These are phyloP conservation scores for Biscogniauxia sp. DNA, from an alignment of 2,329 filamentous ascomycete genomes.

Conservation along the genomic window DNA sequence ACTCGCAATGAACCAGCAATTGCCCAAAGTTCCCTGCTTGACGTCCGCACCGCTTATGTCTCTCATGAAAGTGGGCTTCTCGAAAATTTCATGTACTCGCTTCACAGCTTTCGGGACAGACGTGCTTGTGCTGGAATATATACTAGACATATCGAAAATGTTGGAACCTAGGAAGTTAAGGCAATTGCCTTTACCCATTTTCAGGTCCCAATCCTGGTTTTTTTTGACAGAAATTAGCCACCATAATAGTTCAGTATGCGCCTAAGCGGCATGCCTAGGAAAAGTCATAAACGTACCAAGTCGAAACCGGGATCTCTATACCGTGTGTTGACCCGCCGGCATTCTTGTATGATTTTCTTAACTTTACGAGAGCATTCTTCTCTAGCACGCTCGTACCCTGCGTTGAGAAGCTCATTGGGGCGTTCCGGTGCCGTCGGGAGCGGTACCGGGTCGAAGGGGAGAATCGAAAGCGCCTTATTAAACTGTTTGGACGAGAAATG, in stretches of 20 bases:
- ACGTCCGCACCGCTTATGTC: slow-evolving; percentile 70
- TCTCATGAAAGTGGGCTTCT: slow-evolving; percentile 66
- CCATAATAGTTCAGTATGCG: slow-evolving; percentile 36
- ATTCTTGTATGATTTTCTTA: slow-evolving; percentile 61
- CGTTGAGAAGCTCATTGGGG: slow-evolving; percentile 58
- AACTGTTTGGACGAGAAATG: slow-evolving; percentile 60
- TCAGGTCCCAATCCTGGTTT: slow-evolving; percentile 65
- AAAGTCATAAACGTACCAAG: slow-evolving; percentile 46
- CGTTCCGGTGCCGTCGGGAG: slow-evolving; percentile 49
- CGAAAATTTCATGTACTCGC: slow-evolving; percentile 71
- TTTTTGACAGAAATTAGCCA: not conserved
- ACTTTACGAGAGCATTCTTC: slow-evolving; percentile 64
- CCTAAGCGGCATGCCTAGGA: slow-evolving; percentile 30
- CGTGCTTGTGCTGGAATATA: slow-evolving; percentile 44
- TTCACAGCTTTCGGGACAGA: slow-evolving; percentile 71
- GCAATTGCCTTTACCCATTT: slow-evolving; percentile 58
- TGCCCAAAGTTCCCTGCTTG: slow-evolving; percentile 73
- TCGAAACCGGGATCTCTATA: slow-evolving; percentile 68
- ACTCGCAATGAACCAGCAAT: slow-evolving; percentile 81
- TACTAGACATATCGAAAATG: slow-evolving; percentile 50
- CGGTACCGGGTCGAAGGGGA: slow-evolving; percentile 61
- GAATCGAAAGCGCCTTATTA: slow-evolving; percentile 62
- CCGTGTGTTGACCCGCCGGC: slow-evolving; percentile 72
- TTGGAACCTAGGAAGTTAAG: slow-evolving; percentile 51
- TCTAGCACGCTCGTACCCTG: slow-evolving; percentile 61